Evolutionary conservation across 1,139 yeast genomes (phyloP).

Genomic region (Arxiozyma slooffiae): DNA sequence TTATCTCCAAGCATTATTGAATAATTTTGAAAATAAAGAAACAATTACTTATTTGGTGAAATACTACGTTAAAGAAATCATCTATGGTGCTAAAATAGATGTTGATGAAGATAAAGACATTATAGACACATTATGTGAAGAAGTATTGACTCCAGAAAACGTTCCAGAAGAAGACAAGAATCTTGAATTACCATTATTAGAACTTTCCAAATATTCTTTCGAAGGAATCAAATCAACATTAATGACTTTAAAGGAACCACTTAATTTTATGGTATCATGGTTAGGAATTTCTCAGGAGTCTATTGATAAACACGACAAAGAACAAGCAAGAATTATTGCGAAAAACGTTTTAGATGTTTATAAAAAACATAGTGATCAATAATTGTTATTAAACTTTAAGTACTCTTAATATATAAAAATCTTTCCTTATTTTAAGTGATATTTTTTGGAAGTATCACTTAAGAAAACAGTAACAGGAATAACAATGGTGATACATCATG

Average conservation of each 20-base stretch:
- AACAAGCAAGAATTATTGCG: constrained; percentile 2
- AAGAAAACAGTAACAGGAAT: too few relatives aligned
- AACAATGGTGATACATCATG: too few relatives aligned
- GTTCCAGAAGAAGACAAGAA: neutral
- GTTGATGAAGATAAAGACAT: constrained; percentile 35
- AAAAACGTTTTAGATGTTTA: neutral
- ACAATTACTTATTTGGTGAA: constrained; percentile 36
- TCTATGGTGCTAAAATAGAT: constrained; percentile 71
- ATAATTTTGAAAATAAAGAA: constrained; percentile 14
- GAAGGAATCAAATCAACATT: neutral
- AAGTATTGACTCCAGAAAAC: constrained; percentile 7
- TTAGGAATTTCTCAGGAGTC: constrained; percentile 11
- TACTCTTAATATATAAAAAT: too few relatives aligned
- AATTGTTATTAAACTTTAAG: neutral
- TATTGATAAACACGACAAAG: constrained; percentile 10
- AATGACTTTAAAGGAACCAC: constrained; percentile 5
- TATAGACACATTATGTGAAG: constrained; percentile 6
- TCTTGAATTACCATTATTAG: neutral
- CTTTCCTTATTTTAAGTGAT: too few relatives aligned
- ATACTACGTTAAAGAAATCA: constrained; percentile 43
- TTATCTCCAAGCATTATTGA: constrained; percentile 10
- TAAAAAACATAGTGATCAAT: neutral
- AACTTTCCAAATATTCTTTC: neutral
- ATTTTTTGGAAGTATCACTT: too few relatives aligned
- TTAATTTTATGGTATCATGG: constrained; percentile 11